Percentiles rank a stretch among this genome's conserved stretches.
Conservation (phyloP, 768 basidiomycete genomes). For the Pisolithus microcarpus region DNA sequence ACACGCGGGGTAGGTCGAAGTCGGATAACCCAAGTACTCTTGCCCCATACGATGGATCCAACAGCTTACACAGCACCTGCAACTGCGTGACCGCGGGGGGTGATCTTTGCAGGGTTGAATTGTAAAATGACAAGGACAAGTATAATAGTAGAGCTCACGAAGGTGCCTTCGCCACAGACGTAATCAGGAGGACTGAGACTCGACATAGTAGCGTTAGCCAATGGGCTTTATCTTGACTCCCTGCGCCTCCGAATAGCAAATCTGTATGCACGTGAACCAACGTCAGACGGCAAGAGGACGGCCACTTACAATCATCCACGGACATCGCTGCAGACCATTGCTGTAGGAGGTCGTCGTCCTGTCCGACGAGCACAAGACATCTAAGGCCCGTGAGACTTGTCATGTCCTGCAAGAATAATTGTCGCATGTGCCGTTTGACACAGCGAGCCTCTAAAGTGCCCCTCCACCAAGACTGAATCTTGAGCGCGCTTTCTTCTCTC, state of each 20-base stretch:
- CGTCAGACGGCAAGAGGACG: neutral
- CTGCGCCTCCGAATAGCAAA: constrained; percentile 33
- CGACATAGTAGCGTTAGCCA: constrained; percentile 60
- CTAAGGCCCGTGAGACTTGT: constrained; percentile 51
- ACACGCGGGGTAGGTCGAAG: constrained; percentile 22
- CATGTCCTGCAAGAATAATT: constrained; percentile 45
- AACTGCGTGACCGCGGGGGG: constrained; percentile 41
- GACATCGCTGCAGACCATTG: constrained; percentile 26
- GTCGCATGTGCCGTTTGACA: constrained; percentile 40
- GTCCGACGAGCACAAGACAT: constrained; percentile 57
- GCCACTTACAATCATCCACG: constrained; percentile 15
- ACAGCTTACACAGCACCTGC: constrained; percentile 40
- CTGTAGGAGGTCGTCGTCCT: constrained; percentile 25
- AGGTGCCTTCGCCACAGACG: constrained; percentile 41
- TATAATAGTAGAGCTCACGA: constrained; percentile 34
- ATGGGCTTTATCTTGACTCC: constrained; percentile 33
- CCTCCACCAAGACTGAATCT: constrained; percentile 68
- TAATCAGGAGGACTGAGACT: constrained; percentile 42
- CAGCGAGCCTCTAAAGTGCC: constrained; percentile 37
- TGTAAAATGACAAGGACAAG: neutral
- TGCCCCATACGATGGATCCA: constrained; percentile 21
- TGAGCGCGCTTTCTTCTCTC: constrained; percentile 49
- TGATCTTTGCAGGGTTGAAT: constrained; percentile 34
- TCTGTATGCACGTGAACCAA: constrained; percentile 23
- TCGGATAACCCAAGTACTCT: constrained; percentile 24